Evolutionary conservation across 768 basidiomycete species (phyloP).

Genomic region (Imleria badia): DNA sequence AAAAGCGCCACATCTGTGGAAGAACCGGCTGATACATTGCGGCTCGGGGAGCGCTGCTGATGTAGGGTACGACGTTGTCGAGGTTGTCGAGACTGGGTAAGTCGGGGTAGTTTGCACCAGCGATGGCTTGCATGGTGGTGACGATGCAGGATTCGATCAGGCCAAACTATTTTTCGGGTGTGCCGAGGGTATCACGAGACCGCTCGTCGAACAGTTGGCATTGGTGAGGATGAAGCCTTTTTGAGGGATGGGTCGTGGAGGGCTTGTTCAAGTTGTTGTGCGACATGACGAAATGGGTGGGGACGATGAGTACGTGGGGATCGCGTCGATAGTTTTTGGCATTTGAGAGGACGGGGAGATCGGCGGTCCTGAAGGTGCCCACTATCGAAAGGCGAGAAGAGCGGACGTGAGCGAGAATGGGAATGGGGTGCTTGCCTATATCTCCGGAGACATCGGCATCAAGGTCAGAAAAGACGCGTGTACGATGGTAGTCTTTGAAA

Average conservation of each 20-base stretch:
- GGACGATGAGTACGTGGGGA: conserved; percentile 90
- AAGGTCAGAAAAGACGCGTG: conserved; percentile 97
- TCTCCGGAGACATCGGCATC: conserved; percentile 95
- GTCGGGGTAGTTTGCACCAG: conserved; percentile 97
- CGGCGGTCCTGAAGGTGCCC: conserved; percentile 78
- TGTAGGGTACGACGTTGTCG: conserved; percentile 95
- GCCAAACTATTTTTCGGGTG: conserved; percentile 88
- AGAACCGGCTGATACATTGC: too few species aligned
- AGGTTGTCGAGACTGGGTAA: conserved; percentile 86
- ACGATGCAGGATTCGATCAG: conserved; percentile 90
- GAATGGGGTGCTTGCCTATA: conserved; percentile 59
- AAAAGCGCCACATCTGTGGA: too few species aligned
- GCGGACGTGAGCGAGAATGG: not conserved
- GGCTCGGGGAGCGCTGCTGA: conserved; percentile 55
- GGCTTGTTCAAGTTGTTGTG: conserved; percentile 77
- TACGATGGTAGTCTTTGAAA: conserved; percentile 80
- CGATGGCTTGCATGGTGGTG: conserved; percentile 97
- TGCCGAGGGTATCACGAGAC: conserved; percentile 86
- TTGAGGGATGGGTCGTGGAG: conserved; percentile 63
- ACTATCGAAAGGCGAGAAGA: conserved; percentile 46
- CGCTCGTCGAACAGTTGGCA: conserved; percentile 97
- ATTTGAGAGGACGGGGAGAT: conserved; percentile 93
- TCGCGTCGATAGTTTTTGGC: conserved; percentile 96
- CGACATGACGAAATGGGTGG: conserved; percentile 81
- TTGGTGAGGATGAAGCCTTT: conserved; percentile 97